Evolutionary conservation across 1,139 yeast genomes (phyloP), one percentile per base, ranked within the genome.

Genomic region (Meyerozyma sp.): DNA sequence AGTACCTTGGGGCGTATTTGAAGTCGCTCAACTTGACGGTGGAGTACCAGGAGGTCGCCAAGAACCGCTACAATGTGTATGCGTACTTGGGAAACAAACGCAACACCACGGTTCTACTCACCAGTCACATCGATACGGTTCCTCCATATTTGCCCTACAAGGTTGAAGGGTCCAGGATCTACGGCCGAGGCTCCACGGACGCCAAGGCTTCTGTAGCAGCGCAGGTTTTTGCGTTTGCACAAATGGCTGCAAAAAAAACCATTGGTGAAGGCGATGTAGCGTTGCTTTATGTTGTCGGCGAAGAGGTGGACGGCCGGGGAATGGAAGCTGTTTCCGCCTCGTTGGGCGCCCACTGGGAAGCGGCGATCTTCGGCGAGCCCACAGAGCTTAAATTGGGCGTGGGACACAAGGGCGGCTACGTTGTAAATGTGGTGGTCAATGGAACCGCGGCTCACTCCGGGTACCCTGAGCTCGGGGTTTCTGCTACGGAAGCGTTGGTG

Each of bases 301-400:
- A 84, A 58, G 91, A 84, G 55, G 68, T 70, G 28, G 75, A 73
- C 35, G 90, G 90, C 13, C 59, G 60, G 27, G 90, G 91, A 14
- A 82, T 83, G 86, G 54, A 49, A 28, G 49, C 57, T 26, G 84
- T 77, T 2, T 49, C 55, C 41, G 54, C 61, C 36, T 32, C 59
- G 16, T 55, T 79, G 40, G 71, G 70, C 26, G 74, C 73, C 10
- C 56, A 61, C 2, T 84, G 88, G 87, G 78, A 77, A 6, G 55
- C 75, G 4, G 89, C 77, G 21, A 73, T 84, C 39, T 83, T 83
- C 59, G 90, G 90, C 11, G 91, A 84, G 56, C 90, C 91, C 16
- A 83, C 91, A 0, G 89, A 82, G 51, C 66, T 75, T 56, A 81
- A 80, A 53, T 67, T 84, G 21, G 88, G 86, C 2, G 77, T 77